Conservation (phyloP, 495 filamentous ascomycete genomes). For the Xylona heveae region DNA sequence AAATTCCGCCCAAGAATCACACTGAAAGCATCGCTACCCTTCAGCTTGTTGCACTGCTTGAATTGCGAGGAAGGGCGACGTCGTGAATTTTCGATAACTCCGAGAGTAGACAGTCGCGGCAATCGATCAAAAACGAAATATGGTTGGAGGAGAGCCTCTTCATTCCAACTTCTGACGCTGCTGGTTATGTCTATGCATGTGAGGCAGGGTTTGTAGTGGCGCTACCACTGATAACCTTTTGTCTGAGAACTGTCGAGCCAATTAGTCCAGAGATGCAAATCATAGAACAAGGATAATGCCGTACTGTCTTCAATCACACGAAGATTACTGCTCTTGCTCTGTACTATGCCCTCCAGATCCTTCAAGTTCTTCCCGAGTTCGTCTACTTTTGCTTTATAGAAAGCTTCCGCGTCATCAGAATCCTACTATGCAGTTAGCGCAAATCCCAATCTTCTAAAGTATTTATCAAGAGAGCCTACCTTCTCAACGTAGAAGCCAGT, state of each 20-base stretch:
- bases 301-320: slow-evolving; percentile 74
- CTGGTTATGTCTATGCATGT: not conserved
- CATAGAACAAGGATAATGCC: slow-evolving; percentile 8
- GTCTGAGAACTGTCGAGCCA: slow-evolving; percentile 18
- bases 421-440: too few relatives aligned
- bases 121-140: too few relatives aligned
- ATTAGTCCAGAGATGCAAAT: not conserved
- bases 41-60: too few relatives aligned
- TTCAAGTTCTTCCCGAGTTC: slow-evolving; percentile 56
- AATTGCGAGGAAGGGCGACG: too few relatives aligned
- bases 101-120: too few relatives aligned
- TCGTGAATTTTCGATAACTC: too few relatives aligned
- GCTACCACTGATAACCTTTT: slow-evolving; percentile 20
- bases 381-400: slow-evolving; percentile 72
- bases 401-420: slow-evolving; percentile 52
- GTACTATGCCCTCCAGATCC: slow-evolving; percentile 71
- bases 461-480: slow-evolving; percentile 20
- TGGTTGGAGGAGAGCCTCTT: too few relatives aligned
- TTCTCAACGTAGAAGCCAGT: slow-evolving; percentile 97
- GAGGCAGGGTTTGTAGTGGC: not conserved
- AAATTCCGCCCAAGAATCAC: too few relatives aligned
- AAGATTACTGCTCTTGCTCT: slow-evolving; percentile 66
- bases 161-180: too few relatives aligned
- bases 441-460: not conserved
- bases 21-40: too few relatives aligned